phyloP scores from a whole-genome alignment of 2,329 filamentous ascomycete species.

The Epicoccum sorghinum region DNA sequence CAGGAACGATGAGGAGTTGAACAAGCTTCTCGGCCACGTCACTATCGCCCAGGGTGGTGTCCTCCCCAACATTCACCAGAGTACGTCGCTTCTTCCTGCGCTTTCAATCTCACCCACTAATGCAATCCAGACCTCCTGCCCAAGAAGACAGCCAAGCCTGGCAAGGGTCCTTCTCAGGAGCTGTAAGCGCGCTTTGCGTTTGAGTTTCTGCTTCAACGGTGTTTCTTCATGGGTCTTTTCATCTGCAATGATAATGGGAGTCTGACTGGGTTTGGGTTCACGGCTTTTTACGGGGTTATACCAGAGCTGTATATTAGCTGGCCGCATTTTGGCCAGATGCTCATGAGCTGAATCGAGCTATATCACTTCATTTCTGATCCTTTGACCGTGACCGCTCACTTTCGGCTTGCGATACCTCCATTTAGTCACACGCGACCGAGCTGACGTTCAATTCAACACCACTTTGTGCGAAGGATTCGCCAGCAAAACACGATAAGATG shows the following conservation, averaged over 20 bases:
- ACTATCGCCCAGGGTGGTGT: conserved; percentile 98
- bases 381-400: conserved; percentile 2
- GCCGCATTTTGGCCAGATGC: conserved; percentile 55
- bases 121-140: conserved; percentile 81
- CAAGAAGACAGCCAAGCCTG: conserved; percentile 97
- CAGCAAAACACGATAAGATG: not conserved
- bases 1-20: conserved; percentile 99
- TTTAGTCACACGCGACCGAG: not conserved
- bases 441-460: not conserved
- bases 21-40: conserved; percentile 96
- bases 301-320: conserved; percentile 68
- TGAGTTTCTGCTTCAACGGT: conserved; percentile 49
- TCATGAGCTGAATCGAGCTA: conserved; percentile 51
- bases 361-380: conserved; percentile 32
- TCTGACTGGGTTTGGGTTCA: conserved; percentile 66
- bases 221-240: conserved; percentile 60
- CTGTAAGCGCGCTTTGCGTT: conserved; percentile 67
- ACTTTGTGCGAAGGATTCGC: not conserved
- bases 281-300: conserved; percentile 57
- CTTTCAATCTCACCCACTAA: conserved; percentile 47
- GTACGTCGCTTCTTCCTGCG: conserved; percentile 63
- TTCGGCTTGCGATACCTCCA: not conserved
- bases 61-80: conserved; percentile 95
- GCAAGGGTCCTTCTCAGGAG: conserved; percentile 93
- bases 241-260: conserved; percentile 78